phyloP scores from a whole-genome alignment of 257 asterid species.

The Eustoma russellianum region DNA sequence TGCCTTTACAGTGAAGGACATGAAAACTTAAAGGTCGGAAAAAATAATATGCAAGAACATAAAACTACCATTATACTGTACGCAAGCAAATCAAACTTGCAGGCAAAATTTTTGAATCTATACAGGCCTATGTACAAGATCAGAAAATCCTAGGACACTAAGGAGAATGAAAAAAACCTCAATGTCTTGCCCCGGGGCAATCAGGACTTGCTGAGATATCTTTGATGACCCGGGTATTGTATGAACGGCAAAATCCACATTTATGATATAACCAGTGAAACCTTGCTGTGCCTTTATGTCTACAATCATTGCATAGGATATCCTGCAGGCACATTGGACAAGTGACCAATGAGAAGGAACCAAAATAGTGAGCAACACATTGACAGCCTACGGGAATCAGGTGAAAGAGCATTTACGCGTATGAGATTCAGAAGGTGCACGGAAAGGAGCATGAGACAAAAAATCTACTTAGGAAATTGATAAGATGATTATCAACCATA shows the following conservation, averaged over 20 bases:
- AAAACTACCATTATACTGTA: too few relatives aligned
- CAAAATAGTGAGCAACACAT: neutral
- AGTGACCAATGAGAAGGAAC: neutral
- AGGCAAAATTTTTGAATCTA: constrained; percentile 10
- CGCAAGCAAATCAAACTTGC: neutral
- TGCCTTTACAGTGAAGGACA: too few relatives aligned
- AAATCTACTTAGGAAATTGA: too few relatives aligned
- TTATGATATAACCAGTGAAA: constrained; percentile 46
- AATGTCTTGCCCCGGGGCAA: constrained; percentile 13
- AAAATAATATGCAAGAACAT: too few relatives aligned
- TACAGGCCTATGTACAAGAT: constrained; percentile 16
- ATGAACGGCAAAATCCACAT: constrained; percentile 33
- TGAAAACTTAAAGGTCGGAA: too few relatives aligned
- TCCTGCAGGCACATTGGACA: constrained; percentile 14
- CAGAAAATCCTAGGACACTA: neutral
- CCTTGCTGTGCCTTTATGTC: constrained; percentile 22
- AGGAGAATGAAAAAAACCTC: constrained; percentile 5
- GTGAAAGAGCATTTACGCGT: too few relatives aligned
- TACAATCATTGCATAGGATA: constrained; percentile 41
- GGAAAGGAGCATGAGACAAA: too few relatives aligned
- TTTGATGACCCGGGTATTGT: constrained; percentile 36
- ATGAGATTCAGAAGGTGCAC: too few relatives aligned
- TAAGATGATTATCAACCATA: too few relatives aligned
- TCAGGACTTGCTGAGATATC: constrained; percentile 6
- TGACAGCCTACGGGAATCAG: too few relatives aligned